Evolutionary conservation across 495 filamentous ascomycete genomes (phyloP).

Genomic region (Xylaria longipes): DNA sequence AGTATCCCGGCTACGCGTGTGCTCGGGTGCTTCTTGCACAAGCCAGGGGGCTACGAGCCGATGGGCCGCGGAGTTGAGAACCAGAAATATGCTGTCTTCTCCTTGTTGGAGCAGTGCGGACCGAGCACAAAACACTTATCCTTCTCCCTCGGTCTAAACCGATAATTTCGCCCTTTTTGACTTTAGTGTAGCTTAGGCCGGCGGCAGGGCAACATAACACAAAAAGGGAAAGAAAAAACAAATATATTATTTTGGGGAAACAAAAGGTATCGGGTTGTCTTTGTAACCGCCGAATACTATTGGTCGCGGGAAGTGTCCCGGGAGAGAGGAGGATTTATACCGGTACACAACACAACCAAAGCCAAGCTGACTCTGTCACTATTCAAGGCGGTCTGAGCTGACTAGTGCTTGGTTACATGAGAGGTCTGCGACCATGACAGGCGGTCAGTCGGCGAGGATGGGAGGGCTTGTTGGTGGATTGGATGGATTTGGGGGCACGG

Average conservation of each 20-base stretch:
- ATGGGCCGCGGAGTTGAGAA: constrained; percentile 17
- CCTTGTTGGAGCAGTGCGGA: not conserved
- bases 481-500: constrained; percentile 31
- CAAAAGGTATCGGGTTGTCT: constrained; percentile 11
- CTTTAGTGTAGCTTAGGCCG: not conserved
- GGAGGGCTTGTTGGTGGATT: constrained; percentile 22
- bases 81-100: constrained; percentile 10
- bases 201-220: constrained; percentile 7
- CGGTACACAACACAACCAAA: constrained; percentile 14
- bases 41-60: constrained; percentile 21
- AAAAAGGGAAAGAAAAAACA: constrained; percentile 8
- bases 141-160: not conserved
- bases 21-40: constrained; percentile 3
- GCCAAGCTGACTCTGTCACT: constrained; percentile 29
- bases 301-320: constrained; percentile 23
- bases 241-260: constrained; percentile 16
- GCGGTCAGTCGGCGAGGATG: constrained; percentile 38
- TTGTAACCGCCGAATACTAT: constrained; percentile 19
- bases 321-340: constrained; percentile 10
- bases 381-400: constrained; percentile 33
- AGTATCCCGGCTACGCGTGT: constrained; percentile 18
- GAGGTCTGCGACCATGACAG: constrained; percentile 40
- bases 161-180: constrained; percentile 13
- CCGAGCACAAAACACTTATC: not conserved
- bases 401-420: constrained; percentile 32